Conservation (phyloP, 495 filamentous ascomycete genomes). For the Aspergillus panamensis region DNA sequence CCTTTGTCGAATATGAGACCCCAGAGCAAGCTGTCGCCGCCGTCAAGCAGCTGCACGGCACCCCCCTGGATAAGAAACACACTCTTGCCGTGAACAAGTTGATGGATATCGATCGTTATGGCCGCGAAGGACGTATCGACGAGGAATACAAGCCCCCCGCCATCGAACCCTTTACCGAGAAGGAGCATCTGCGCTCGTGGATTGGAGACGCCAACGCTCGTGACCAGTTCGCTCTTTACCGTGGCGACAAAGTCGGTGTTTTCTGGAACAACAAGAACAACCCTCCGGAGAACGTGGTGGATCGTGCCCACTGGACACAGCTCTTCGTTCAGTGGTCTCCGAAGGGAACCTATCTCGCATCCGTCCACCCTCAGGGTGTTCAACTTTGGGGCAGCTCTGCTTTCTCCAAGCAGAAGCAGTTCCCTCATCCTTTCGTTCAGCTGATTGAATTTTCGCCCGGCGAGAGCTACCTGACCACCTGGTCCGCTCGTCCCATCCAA, state of each 20-base stretch:
- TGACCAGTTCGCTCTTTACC: conserved; percentile 92
- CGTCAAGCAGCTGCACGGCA: conserved; percentile 76
- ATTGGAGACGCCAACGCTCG: conserved; percentile 79
- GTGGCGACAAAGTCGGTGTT: conserved; percentile 83
- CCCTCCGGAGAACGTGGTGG: conserved; percentile 78
- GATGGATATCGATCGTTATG: conserved; percentile 95
- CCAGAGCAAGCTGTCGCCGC: conserved; percentile 85
- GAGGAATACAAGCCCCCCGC: conserved; percentile 79
- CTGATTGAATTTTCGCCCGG: conserved; percentile 91
- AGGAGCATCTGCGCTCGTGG: conserved; percentile 94
- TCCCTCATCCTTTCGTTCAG: conserved; percentile 92
- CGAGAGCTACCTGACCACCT: conserved; percentile 92
- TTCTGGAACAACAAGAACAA: conserved; percentile 99
- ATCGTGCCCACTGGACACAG: conserved; percentile 94
- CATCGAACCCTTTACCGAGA: conserved; percentile 77
- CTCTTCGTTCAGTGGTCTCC: conserved; percentile 97
- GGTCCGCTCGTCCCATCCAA: conserved; percentile 87
- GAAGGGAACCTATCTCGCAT: conserved; percentile 86
- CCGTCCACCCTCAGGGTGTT: conserved; percentile 91
- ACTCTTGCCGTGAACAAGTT: conserved; percentile 94
- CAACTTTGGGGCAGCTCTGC: conserved; percentile 91
- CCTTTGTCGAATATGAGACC: conserved; percentile 95
- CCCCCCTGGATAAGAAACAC: conserved; percentile 91
- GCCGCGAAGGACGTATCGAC: conserved; percentile 85
- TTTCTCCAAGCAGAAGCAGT: conserved; percentile 87